Percentiles rank a stretch among this genome's conserved stretches.
Evolutionary conservation across 177 flowering plant genomes (phyloP).

Genomic region (Telopea speciosissima): DNA sequence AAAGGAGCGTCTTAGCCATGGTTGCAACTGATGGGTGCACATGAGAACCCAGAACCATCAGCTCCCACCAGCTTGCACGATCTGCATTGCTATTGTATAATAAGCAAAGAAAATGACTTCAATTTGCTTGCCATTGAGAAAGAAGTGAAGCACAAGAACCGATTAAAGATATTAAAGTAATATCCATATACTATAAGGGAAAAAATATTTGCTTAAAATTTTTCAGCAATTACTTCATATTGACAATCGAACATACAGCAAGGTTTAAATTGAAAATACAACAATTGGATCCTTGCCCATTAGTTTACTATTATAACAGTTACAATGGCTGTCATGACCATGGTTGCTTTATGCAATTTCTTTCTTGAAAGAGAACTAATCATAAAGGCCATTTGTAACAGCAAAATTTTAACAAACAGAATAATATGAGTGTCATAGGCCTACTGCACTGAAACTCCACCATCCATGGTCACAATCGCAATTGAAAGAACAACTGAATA

Average conservation of each 20-base stretch:
- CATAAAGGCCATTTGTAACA: not conserved
- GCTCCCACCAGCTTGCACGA: constrained; percentile 95
- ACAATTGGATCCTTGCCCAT: too few species aligned
- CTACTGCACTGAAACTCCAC: not conserved
- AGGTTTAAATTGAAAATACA: not conserved
- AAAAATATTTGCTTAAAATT: not conserved
- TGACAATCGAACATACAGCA: not conserved
- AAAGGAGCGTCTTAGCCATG: constrained; percentile 90
- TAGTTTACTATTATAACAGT: not conserved
- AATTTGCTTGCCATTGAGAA: not conserved
- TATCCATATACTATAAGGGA: not conserved
- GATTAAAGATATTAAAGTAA: not conserved
- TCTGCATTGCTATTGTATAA: constrained; percentile 69
- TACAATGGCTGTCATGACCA: not conserved
- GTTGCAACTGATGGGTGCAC: constrained; percentile 93
- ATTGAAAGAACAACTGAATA: too few species aligned
- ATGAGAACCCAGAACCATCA: constrained; percentile 77
- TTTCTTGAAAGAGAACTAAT: not conserved
- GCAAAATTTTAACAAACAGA: not conserved
- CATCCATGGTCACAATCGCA: not conserved
- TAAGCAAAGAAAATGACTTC: not conserved
- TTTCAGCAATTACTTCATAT: not conserved
- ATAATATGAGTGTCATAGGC: not conserved
- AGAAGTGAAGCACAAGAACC: not conserved
- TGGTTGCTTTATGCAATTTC: not conserved